These are phyloP conservation scores for Entomortierella beljakovae DNA, from an alignment of 192 early-diverging fungal genomes.

Conservation along the genomic window DNA sequence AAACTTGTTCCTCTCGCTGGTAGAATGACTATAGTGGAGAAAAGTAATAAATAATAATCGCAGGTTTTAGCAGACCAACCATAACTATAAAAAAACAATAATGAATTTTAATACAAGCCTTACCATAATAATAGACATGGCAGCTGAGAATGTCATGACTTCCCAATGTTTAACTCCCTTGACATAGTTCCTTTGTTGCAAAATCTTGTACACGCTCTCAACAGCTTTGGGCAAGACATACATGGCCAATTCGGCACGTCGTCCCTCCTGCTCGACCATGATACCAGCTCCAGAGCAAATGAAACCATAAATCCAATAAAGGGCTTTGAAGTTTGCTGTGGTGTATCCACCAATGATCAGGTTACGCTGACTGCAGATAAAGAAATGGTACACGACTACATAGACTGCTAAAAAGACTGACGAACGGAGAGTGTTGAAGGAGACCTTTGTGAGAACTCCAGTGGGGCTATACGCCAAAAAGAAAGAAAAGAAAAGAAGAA, in stretches of 20 bases:
- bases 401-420: slow-evolving; percentile 74
- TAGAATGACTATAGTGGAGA: slow-evolving; percentile 59
- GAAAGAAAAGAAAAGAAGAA: neutral
- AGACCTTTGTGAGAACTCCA: slow-evolving; percentile 57
- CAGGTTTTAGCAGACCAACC: too few relatives aligned
- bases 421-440: slow-evolving; percentile 68
- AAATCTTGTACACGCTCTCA: slow-evolving; percentile 72
- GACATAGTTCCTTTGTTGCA: slow-evolving; percentile 70
- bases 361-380: slow-evolving; percentile 76
- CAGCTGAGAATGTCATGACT: slow-evolving; percentile 66
- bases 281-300: slow-evolving; percentile 67
- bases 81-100: neutral
- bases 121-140: slow-evolving; percentile 82
- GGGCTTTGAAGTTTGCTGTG: slow-evolving; percentile 64
- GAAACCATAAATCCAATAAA: slow-evolving; percentile 75
- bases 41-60: too few relatives aligned
- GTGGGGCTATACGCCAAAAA: slow-evolving; percentile 56
- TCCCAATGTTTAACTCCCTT: slow-evolving; percentile 71
- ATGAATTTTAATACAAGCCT: slow-evolving; percentile 4
- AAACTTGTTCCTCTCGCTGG: slow-evolving; percentile 68
- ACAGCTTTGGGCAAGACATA: slow-evolving; percentile 84
- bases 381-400: slow-evolving; percentile 72
- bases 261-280: slow-evolving; percentile 75
- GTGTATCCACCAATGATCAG: slow-evolving; percentile 51
- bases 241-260: slow-evolving; percentile 78